phyloP scores from a whole-genome alignment of 257 asterid genomes.

The Plantago elongata region DNA sequence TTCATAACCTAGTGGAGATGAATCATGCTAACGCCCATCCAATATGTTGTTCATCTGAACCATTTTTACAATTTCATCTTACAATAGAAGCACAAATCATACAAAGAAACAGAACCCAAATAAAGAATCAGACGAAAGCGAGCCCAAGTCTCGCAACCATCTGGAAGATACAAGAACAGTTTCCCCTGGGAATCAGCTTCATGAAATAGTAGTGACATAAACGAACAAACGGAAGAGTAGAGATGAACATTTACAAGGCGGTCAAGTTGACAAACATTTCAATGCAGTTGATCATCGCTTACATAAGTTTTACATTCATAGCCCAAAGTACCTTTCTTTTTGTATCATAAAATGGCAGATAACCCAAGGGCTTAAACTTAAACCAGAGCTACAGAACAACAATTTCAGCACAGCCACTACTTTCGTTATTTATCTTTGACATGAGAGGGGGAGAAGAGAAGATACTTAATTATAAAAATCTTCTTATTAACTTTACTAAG shows the following conservation, averaged over 20 bases:
- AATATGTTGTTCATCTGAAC: no score
- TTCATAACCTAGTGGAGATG: no score
- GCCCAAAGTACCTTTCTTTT: slow-evolving; percentile 1
- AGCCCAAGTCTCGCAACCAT: no score
- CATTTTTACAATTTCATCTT: no score
- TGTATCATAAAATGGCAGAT: slow-evolving; percentile 17
- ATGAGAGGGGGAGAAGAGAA: slow-evolving; percentile 8
- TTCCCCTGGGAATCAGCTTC: no score
- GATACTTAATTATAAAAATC: neutral
- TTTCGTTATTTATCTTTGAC: slow-evolving; percentile 33
- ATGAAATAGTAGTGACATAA: no score
- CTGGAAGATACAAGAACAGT: no score
- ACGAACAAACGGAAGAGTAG: no score
- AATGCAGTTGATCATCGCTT: slow-evolving; percentile 4
- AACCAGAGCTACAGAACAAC: slow-evolving; percentile 30
- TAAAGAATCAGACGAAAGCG: no score
- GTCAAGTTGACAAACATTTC: slow-evolving; percentile 10
- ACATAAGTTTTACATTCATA: slow-evolving; percentile 12
- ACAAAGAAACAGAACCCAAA: no score
- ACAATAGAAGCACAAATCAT: no score
- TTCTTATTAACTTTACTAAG: slow-evolving; percentile 24
- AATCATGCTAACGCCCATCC: no score
- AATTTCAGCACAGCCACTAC: slow-evolving; percentile 27
- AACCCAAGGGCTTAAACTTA: slow-evolving; percentile 6
- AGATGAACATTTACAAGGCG: neutral